Evolutionary conservation across 495 filamentous ascomycete genomes (phyloP), one percentile per base, ranked within the genome.

Genomic region (Hyaloscypha hepaticicola): DNA sequence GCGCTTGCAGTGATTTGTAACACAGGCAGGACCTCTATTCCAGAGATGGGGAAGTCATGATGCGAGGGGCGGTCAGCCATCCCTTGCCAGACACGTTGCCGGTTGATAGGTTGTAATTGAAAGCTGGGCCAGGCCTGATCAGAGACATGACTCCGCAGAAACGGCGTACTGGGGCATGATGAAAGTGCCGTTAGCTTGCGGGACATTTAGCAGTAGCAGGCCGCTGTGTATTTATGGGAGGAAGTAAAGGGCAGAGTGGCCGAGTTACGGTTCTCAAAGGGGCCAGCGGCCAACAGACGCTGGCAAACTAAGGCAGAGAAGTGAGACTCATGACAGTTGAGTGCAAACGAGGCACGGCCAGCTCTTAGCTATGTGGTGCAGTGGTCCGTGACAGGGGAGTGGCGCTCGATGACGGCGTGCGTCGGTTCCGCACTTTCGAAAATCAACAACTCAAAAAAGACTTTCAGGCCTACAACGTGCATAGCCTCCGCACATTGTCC

Each of bases 71-170:
- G 58, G 64, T 61, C 52, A 53, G 51, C 52, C 11, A 22, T 31
- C 38, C 52, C n/a, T 62, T 56, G 65, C 31, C 48, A 55, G 38
- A 28, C 66, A 68, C 66, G 66, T 68, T 68, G 60, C 64, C 25
- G 55, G 50, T 60, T 68, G 61, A 60, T 68, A 51, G 66, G 66
- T 55, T 56, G 61, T 38, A 31, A 60, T 29, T n/a, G 25, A 28
- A 45, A 38, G 64, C 16, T 38, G 5, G 31, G n/a, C 16, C 28
- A 28, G 28, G 64, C 38, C 34, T 48, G 59, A 57, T 27, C 26
- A 45, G n/a, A 50, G 51, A 56, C 24, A 49, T 48, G 45, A 62
- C 48, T 48, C 28, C 49, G 19, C 34, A 59, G n/a, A 59, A 59
- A 29, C 14, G 56, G 21, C 28, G 31, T 33, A 11, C 28, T 31